Evolutionary conservation across 179 eudicot species (phyloP).

Genomic region (Actinidia chinensis): DNA sequence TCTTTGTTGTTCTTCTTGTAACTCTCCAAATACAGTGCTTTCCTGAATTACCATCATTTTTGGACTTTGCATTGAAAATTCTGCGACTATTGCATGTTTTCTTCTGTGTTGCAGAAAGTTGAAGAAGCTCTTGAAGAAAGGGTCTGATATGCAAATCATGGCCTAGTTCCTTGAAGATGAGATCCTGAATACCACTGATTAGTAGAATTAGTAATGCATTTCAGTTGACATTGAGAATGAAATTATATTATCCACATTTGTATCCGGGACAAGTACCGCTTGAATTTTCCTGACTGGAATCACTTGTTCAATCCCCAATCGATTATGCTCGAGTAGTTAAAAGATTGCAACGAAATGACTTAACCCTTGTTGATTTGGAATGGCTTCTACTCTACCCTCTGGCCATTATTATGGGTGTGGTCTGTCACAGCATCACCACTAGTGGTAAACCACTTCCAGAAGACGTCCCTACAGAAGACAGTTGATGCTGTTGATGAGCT

Average conservation of each 20-base stretch:
- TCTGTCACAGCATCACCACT: constrained; percentile 96
- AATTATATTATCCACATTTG: constrained; percentile 83
- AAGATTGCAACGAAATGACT: constrained; percentile 78
- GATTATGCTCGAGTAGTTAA: constrained; percentile 95
- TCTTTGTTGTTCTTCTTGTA: not conserved
- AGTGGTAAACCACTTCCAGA: constrained; percentile 92
- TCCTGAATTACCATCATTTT: not conserved
- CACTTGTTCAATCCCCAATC: constrained; percentile 94
- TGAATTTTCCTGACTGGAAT: constrained; percentile 94
- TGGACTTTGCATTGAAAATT: not conserved
- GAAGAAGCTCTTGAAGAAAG: constrained; percentile 76
- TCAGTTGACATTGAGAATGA: constrained; percentile 95
- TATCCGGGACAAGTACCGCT: constrained; percentile 86
- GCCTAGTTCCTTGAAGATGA: constrained; percentile 85
- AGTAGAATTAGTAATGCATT: constrained; percentile 85
- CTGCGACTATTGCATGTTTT: not conserved
- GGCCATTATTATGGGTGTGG: constrained; percentile 90
- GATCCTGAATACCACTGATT: constrained; percentile 88
- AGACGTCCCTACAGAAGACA: constrained; percentile 76
- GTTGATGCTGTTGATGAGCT: constrained; percentile 94
- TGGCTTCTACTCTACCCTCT: constrained; percentile 91
- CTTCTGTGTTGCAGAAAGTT: constrained; percentile 66
- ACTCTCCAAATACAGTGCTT: not conserved
- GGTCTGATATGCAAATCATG: constrained; percentile 54
- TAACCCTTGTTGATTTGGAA: constrained; percentile 91